Percentiles rank a stretch among this genome's conserved stretches.
Conservation (phyloP, 2,329 filamentous ascomycete genomes). For the Fusarium heterosporum region DNA sequence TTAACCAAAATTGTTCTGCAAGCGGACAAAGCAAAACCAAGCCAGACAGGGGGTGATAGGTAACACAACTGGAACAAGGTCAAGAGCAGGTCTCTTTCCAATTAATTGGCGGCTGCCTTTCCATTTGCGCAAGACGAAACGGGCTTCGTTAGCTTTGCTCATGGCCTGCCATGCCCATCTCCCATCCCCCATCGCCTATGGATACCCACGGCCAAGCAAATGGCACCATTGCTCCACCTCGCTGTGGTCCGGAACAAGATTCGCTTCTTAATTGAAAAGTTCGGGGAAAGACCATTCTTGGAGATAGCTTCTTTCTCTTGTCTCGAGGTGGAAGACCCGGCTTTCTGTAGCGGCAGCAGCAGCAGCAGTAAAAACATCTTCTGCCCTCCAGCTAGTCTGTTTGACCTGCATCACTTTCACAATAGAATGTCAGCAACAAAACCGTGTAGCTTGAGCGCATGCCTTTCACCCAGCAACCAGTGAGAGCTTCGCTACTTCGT, state of each 20-base stretch:
- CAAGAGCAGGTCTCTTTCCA: conserved; percentile 9
- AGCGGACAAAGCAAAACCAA: conserved; percentile 24
- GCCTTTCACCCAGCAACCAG: conserved; percentile 13
- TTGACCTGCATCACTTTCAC: conserved; percentile 22
- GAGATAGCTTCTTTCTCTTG: conserved; percentile 6
- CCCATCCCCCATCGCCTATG: conserved; percentile 11
- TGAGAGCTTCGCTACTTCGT: conserved; percentile 4
- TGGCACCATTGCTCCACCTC: conserved; percentile 48
- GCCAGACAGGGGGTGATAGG: neutral
- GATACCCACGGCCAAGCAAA: conserved; percentile 40
- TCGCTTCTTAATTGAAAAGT: conserved; percentile 13
- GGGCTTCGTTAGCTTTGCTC: conserved; percentile 26
- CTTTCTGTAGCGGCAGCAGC: neutral
- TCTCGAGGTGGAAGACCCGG: neutral
- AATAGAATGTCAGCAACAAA: conserved; percentile 13
- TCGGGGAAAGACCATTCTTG: conserved; percentile 16
- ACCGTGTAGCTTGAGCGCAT: conserved; percentile 11
- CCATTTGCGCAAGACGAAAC: conserved; percentile 23
- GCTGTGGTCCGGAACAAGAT: conserved; percentile 39
- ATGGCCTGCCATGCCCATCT: conserved; percentile 26
- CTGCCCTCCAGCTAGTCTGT: conserved; percentile 3
- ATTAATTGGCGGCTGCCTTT: conserved; percentile 33
- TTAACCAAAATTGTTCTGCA: conserved; percentile 42
- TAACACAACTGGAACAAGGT: neutral
- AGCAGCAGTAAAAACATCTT: neutral